Evolutionary conservation across 257 asterid species (phyloP).

Genomic region (Misopates orontium): DNA sequence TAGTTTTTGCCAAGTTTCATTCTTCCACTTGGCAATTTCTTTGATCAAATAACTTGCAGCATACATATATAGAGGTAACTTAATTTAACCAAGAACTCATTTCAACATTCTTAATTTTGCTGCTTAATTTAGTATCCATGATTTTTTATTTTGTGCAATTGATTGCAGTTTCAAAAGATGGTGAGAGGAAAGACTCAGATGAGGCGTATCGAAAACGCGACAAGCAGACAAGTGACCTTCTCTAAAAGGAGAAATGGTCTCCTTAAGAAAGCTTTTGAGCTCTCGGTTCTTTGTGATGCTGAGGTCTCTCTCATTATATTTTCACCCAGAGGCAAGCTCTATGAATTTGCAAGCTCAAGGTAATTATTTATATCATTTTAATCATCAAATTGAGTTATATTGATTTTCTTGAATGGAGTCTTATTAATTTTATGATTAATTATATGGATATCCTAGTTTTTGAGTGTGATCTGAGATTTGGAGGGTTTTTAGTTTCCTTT

Average conservation of each 20-base stretch:
- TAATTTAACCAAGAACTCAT: background rate
- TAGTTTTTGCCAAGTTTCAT: conserved; percentile 54
- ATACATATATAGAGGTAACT: background rate
- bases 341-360: conserved; percentile 83
- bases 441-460: background rate
- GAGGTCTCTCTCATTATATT: conserved; percentile 76
- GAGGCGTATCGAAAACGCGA: conserved; percentile 92
- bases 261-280: conserved; percentile 82
- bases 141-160: background rate
- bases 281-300: conserved; percentile 88
- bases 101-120: background rate
- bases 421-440: background rate
- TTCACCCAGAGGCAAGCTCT: conserved; percentile 82
- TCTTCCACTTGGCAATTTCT: conserved; percentile 28
- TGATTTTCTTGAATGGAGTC: too few relatives aligned
- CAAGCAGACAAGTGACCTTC: conserved; percentile 93
- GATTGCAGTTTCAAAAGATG: conserved; percentile 37
- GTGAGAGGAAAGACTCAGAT: conserved; percentile 96
- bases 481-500: too few relatives aligned
- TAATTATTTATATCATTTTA: conserved; percentile 16
- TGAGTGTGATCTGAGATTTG: too few relatives aligned
- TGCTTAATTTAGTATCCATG: background rate
- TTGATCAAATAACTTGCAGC: conserved; percentile 19
- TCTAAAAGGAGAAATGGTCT: conserved; percentile 88
- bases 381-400: too few relatives aligned